Conservation (phyloP, 2,329 filamentous ascomycete species). For the Cytospora mali region DNA sequence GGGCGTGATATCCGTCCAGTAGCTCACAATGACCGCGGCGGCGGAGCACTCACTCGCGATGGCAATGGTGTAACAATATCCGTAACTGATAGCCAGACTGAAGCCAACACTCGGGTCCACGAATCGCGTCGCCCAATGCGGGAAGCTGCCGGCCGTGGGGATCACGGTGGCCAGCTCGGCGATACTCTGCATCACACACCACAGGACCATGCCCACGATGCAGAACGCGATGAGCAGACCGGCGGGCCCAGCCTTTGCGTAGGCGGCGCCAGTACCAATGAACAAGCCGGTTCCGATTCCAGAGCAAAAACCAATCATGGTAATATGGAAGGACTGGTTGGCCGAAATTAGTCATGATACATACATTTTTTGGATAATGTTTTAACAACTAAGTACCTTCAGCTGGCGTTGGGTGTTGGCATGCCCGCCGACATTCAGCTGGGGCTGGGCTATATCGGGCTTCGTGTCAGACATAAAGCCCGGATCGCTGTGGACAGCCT, state of each 20-base stretch:
- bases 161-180: conserved; percentile 30
- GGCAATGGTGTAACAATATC: conserved; percentile 30
- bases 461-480: conserved; percentile 27
- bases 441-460: conserved; percentile 16
- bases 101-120: conserved; percentile 29
- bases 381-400: too few relatives aligned
- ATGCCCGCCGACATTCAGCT: conserved; percentile 28
- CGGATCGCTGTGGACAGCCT: conserved; percentile 20
- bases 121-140: conserved; percentile 30
- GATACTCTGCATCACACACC: conserved; percentile 29
- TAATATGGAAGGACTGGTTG: conserved; percentile 27
- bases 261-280: conserved; percentile 27
- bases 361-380: too few relatives aligned
- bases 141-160: conserved; percentile 30
- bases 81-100: conserved; percentile 29
- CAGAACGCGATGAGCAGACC: conserved; percentile 27
- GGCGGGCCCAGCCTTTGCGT: conserved; percentile 29
- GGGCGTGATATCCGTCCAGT: conserved; percentile 28
- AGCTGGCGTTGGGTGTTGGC: conserved; percentile 28
- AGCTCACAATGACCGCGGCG: conserved; percentile 29
- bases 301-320: conserved; percentile 30
- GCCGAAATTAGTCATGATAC: too few relatives aligned
- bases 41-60: conserved; percentile 29
- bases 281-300: conserved; percentile 31
- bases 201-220: conserved; percentile 25